Evolutionary conservation across 2,329 filamentous ascomycete genomes (phyloP), one percentile per base, ranked within the genome.

Genomic region (Ophiocordyceps unilateralis): DNA sequence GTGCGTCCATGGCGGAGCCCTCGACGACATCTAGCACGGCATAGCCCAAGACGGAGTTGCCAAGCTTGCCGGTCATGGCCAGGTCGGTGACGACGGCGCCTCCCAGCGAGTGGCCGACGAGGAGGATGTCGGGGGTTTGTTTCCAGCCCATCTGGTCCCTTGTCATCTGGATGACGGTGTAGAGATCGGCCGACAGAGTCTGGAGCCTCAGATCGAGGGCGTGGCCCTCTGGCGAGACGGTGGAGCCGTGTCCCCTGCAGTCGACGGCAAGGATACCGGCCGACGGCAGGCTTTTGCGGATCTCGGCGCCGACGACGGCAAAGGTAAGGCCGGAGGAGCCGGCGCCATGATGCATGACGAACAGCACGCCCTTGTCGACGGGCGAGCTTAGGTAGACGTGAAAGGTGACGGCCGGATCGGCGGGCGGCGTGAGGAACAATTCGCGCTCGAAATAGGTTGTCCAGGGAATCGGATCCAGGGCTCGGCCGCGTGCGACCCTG

Each of bases 11-110:
- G 28, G 91, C 91, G 1, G 85, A 93, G 11, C 91, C 84, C 62
- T 98, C 91, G 23, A 98, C 91, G 5, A 98, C 86, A 61, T 98
- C 91, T 15, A 98, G 68, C 8, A 96, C 88, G 4, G 79, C 84
- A 61, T 89, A 94, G 19, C 85, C 91, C 15, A 96, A 67, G 1
- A 96, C 59, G 22, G 78, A 72, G 32, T 64, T 59, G 1, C 81
- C 83, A 30, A 94, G 64, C 34, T 69, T 64, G 1, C 76, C 76
- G 17, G 70, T 70, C 54, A 74, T 77, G 12, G 88, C 87, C 44
- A 93, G 68, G 54, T 94, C 78, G 0, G 86, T 93, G 9, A 94
- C 78, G 0, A 96, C 84, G 7, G 89, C 89, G 14, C 91, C 91
- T 43, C 91, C 91, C 3, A 96, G 74, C 34, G 85, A 93, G 63